phyloP scores from a whole-genome alignment of 2,329 filamentous ascomycete genomes.

The Fusarium scirpi region DNA sequence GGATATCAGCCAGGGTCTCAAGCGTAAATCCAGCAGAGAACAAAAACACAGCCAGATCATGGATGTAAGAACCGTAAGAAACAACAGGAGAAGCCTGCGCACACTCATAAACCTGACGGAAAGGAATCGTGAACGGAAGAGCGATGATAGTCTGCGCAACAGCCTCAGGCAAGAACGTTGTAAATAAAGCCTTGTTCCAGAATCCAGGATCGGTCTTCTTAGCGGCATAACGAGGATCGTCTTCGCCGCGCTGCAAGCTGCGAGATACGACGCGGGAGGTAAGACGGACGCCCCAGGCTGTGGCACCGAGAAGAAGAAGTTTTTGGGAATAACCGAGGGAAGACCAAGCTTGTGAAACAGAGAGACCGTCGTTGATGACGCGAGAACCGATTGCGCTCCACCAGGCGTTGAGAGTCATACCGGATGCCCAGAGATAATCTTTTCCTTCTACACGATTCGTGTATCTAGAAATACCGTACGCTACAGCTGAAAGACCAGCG shows the following conservation, averaged over 20 bases:
- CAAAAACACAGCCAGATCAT: slow-evolving; percentile 1
- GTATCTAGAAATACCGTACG: slow-evolving; percentile 22
- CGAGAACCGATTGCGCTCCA: slow-evolving; percentile 23
- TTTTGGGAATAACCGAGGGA: slow-evolving; percentile 4
- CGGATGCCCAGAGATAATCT: slow-evolving; percentile 20
- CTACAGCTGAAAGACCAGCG: slow-evolving; percentile 5
- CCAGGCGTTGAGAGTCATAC: slow-evolving; percentile 27
- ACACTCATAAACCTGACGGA: slow-evolving; percentile 4
- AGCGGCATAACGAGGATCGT: slow-evolving; percentile 11
- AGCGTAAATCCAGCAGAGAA: slow-evolving; percentile 11
- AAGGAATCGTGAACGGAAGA: slow-evolving; percentile 19
- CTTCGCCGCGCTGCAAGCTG: slow-evolving; percentile 11
- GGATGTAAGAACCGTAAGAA: not conserved
- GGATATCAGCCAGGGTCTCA: slow-evolving; percentile 7
- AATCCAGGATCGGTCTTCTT: slow-evolving; percentile 7
- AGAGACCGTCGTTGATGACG: not conserved
- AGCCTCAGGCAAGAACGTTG: slow-evolving; percentile 15
- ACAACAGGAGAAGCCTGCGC: slow-evolving; percentile 9
- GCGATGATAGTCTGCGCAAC: slow-evolving; percentile 20
- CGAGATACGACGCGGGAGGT: slow-evolving; percentile 1
- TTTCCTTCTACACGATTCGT: slow-evolving; percentile 13
- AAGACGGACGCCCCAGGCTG: slow-evolving; percentile 15
- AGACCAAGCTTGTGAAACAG: slow-evolving; percentile 9
- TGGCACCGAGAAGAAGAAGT: slow-evolving; percentile 6
- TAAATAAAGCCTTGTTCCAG: slow-evolving; percentile 14